Conservation (phyloP, 1,139 yeast genomes). For the Zygoascus sp. region DNA sequence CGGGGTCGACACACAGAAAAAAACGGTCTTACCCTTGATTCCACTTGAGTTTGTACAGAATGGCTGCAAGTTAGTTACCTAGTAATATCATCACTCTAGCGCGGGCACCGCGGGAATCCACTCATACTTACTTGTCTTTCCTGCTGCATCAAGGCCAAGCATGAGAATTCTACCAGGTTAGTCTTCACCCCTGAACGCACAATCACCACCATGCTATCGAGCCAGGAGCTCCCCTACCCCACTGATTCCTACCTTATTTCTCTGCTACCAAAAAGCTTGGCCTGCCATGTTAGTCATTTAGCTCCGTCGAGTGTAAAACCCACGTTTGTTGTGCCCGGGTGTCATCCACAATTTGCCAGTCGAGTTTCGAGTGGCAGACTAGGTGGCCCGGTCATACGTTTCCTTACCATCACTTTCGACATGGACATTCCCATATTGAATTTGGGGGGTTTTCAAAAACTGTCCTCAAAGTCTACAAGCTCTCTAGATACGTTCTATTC, state of each 20-base stretch:
- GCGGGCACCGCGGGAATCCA: too few species aligned
- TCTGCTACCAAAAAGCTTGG: slow-evolving; percentile 47
- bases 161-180: slow-evolving; percentile 55
- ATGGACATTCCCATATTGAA: slow-evolving; percentile 45
- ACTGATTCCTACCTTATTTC: slow-evolving; percentile 29
- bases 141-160: slow-evolving; percentile 92
- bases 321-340: too few species aligned
- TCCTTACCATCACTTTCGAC: slow-evolving; percentile 40
- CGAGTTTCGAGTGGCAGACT: background rate
- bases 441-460: too few species aligned
- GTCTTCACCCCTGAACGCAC: slow-evolving; percentile 10
- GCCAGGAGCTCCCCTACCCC: background rate
- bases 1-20: background rate
- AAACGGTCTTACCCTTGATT: slow-evolving; percentile 48
- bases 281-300: slow-evolving; percentile 25
- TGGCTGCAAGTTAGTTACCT: slow-evolving; percentile 33
- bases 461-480: background rate
- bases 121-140: slow-evolving; percentile 61
- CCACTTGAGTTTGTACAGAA: slow-evolving; percentile 65
- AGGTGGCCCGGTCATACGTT: background rate
- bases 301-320: background rate
- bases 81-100: too few species aligned
- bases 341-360: too few species aligned
- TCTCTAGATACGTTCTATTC: background rate
- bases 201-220: too few species aligned